A percentile compares a stretch with the other conserved stretches of the same genome.
Evolutionary conservation across 1,284 basidiomycete genomes (phyloP).

Genomic region (Apiotrichum sp.): DNA sequence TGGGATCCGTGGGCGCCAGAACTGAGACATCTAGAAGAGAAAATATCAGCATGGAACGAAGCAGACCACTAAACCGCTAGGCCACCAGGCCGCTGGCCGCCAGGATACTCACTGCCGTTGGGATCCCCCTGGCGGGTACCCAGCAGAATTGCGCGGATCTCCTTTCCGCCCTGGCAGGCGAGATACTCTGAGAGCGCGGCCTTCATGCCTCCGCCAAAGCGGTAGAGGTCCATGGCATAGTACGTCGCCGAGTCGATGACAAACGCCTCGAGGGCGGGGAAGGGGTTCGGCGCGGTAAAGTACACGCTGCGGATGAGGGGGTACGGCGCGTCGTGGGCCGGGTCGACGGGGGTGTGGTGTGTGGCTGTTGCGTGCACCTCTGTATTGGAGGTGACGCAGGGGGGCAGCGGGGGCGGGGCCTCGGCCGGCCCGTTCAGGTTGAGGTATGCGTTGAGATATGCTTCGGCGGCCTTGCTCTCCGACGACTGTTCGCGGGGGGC

Average conservation of each 20-base stretch:
- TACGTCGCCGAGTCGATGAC: slow-evolving; percentile 58
- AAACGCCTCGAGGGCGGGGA: slow-evolving; percentile 76
- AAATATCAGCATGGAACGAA: too few species aligned
- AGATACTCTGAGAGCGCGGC: slow-evolving; percentile 72
- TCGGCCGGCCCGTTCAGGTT: slow-evolving; percentile 7
- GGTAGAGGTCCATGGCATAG: slow-evolving; percentile 77
- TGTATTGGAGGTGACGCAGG: neutral
- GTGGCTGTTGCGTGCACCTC: neutral
- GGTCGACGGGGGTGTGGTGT: slow-evolving; percentile 22
- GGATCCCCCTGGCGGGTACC: slow-evolving; percentile 85
- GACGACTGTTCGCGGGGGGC: too few species aligned
- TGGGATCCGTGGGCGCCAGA: slow-evolving; percentile 71
- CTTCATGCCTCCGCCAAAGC: slow-evolving; percentile 75
- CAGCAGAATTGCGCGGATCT: slow-evolving; percentile 72
- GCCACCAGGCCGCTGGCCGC: too few species aligned
- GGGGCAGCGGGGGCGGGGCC: slow-evolving; percentile 14
- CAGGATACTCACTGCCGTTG: slow-evolving; percentile 67
- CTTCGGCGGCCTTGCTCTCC: neutral
- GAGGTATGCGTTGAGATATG: neutral
- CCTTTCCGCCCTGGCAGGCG: slow-evolving; percentile 40
- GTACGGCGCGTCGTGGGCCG: slow-evolving; percentile 18
- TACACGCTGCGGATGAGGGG: slow-evolving; percentile 72
- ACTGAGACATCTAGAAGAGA: slow-evolving; percentile 54
- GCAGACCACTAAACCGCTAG: too few species aligned
- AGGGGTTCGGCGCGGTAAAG: slow-evolving; percentile 84